A percentile compares a stretch with the other conserved stretches of the same genome.
Evolutionary conservation across 2,329 filamentous ascomycete species (phyloP).

Genomic region (Coniochaeta prunicola): DNA sequence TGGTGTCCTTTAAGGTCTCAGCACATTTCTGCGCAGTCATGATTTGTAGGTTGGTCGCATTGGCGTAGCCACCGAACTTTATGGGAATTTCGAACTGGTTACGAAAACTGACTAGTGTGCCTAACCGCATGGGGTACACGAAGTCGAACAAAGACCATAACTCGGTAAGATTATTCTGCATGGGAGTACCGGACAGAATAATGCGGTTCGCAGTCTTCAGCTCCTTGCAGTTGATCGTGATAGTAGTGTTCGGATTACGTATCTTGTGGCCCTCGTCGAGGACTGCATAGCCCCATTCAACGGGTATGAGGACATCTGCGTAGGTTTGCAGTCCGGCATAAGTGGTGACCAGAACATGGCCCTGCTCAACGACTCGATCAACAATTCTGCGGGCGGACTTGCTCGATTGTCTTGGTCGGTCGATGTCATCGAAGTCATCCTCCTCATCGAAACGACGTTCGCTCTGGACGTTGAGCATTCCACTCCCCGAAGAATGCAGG

Average conservation of each 20-base stretch:
- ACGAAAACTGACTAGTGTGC: conserved; percentile 84
- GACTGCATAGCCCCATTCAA: conserved; percentile 89
- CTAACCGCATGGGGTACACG: conserved; percentile 90
- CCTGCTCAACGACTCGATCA: conserved; percentile 71
- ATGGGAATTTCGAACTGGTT: conserved; percentile 93
- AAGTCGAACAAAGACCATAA: conserved; percentile 98
- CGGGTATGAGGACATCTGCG: conserved; percentile 69
- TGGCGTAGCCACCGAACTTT: conserved; percentile 86
- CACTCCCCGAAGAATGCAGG: conserved; percentile 88
- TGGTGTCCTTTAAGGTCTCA: conserved; percentile 86
- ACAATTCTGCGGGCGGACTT: conserved; percentile 74
- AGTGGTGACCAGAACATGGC: conserved; percentile 90
- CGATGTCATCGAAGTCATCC: conserved; percentile 40
- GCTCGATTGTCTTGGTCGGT: conserved; percentile 41
- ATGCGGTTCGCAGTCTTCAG: conserved; percentile 82
- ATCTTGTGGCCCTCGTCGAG: conserved; percentile 98
- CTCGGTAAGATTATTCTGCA: conserved; percentile 94
- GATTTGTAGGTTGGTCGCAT: conserved; percentile 87
- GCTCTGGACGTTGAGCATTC: conserved; percentile 76
- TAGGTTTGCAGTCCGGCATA: conserved; percentile 96
- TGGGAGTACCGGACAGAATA: conserved; percentile 91
- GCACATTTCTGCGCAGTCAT: conserved; percentile 93
- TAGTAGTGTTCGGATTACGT: conserved; percentile 88
- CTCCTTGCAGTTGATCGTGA: conserved; percentile 94
- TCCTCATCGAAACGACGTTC: conserved; percentile 54